Base-by-base conservation (phyloP, 2,329 filamentous ascomycete species). In the Apiospora sp. region DNA sequence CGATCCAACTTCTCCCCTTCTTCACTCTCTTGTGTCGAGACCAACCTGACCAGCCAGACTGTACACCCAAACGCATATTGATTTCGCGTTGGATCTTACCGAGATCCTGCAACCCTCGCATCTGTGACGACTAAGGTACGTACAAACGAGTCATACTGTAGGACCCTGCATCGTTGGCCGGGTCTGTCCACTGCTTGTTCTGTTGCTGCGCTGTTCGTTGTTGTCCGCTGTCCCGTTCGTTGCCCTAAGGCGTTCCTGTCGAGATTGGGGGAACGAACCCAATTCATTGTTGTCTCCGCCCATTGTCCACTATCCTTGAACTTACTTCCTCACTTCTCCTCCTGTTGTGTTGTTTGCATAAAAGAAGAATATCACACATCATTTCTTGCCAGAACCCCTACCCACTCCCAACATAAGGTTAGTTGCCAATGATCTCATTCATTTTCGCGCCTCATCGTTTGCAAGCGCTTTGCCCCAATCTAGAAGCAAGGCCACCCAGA, bases 81-180 rank as follows among this genome's bases (percentile, higher is more conserved):
- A 49, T n/a, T n/a, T 8, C 46, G 46, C 46, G 8, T 41, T 37
- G 54, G 54, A 37, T 61, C 58, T 41, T n/a, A n/a, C 58, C 22
- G 30, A 64, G 22, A 64, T 64, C 58, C 58, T 37, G 58, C 34
- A n/a, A 14, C 30, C 37, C 8, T 64, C 34, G 34, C 19, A 13
- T 64, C 34, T 22, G 58, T 64, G 10, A 64, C 58, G 22, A 64
- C 58, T 41, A 64, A 64, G 58, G 58, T 64, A 64, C 58, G 58
- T 64, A 41, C 58, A 41, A 64, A 64, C 34, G 58, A 64, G 58
- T 64, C 58, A 41, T 64, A 64, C 22, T 64, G 58, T 64, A 41
- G 22, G 58, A 64, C 58, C 58, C 58, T 64, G 58, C 58, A 64
- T 64, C 58, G 34, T 64, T 12, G 22, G 58, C 30, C 34, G 58